phyloP scores from a whole-genome alignment of 1,139 yeast species.

The Eremothecium coryli region DNA sequence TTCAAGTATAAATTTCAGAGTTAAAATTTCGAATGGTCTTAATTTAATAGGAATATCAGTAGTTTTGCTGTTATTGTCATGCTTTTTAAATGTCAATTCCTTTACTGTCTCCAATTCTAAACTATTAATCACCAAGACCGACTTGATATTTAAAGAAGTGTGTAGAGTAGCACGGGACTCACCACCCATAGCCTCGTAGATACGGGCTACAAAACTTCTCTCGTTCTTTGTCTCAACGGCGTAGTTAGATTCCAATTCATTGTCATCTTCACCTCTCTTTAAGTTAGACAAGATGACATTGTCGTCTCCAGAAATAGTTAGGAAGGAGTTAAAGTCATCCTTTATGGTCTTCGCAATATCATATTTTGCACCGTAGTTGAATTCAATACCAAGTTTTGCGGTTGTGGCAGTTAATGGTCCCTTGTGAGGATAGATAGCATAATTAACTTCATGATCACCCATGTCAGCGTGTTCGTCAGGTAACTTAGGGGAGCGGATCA shows the following conservation, averaged over 20 bases:
- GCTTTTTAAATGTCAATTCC: constrained; percentile 27
- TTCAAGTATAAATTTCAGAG: constrained; percentile 48
- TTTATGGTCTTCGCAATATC: constrained; percentile 48
- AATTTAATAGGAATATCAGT: constrained; percentile 40
- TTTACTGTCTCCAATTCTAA: constrained; percentile 50
- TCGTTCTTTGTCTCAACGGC: constrained; percentile 23
- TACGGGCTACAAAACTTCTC: constrained; percentile 56
- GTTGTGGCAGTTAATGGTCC: constrained; percentile 57
- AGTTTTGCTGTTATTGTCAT: constrained; percentile 25
- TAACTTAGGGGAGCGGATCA: constrained; percentile 77
- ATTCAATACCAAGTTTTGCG: constrained; percentile 68
- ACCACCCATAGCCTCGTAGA: constrained; percentile 86
- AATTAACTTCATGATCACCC: constrained; percentile 77
- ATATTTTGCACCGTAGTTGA: constrained; percentile 49
- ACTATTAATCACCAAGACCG: constrained; percentile 54
- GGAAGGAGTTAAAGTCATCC: constrained; percentile 65
- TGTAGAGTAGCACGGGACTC: constrained; percentile 44
- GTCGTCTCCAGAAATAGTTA: constrained; percentile 49
- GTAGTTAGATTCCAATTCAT: constrained; percentile 36
- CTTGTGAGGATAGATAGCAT: constrained; percentile 74
- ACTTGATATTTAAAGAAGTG: constrained; percentile 37
- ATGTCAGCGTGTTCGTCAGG: constrained; percentile 92
- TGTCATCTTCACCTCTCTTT: constrained; percentile 84
- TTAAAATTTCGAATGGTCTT: constrained; percentile 72
- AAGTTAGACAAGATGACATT: constrained; percentile 65